Evolutionary conservation across 306 rosid genomes (phyloP), one percentile per base, ranked within the genome.

Genomic region (Trifolium subterraneum): DNA sequence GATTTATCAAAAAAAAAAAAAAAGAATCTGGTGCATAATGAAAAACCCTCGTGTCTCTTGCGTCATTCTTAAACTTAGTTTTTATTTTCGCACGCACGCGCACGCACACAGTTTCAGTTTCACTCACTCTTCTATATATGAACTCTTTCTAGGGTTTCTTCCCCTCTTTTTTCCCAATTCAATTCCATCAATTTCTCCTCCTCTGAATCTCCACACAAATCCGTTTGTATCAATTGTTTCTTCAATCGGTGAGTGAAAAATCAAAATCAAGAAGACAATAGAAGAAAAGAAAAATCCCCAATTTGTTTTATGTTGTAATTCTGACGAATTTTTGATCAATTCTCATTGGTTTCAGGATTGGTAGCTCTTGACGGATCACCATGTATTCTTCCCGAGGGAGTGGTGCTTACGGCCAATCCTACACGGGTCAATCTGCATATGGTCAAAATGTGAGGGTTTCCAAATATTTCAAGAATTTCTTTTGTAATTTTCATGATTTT

Each of bases 351-450:
- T 82, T 73, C 76, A 79, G 83, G 63, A 56, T 74, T 61, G 33
- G 36, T 79, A 6, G 19, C 51, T 71, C 44, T 61, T 62, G 58
- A 68, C 83, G 20, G 71, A 62, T 27, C 50, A 20, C 8, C 52
- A 94, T 94, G 97, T 94, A 92, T 81, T 88, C 97, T 29, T 89
- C 97, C 12, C 79, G 96, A 82, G 99, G 97, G 68, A 84, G 81
- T 68, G 91, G 92, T 74, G 88, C 87, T 44, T 94, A 92, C 56
- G 92, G 97, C 23, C 99, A 92, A 74, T 88, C 99, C 6, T 94
- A 88, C 69, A 36, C 87, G 27, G 93, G 93, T 78, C 99, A 94
- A 81, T 90, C 97, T 23, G 83, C 90, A 15, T 94, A 88, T 73
- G 95, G 87, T 79, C 91, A 89, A 77, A 92, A 90, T 58, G 96